Evolutionary conservation across 345 rosid species (phyloP), one percentile per base, ranked within the genome.

Genomic region (Gossypioides kirkii): DNA sequence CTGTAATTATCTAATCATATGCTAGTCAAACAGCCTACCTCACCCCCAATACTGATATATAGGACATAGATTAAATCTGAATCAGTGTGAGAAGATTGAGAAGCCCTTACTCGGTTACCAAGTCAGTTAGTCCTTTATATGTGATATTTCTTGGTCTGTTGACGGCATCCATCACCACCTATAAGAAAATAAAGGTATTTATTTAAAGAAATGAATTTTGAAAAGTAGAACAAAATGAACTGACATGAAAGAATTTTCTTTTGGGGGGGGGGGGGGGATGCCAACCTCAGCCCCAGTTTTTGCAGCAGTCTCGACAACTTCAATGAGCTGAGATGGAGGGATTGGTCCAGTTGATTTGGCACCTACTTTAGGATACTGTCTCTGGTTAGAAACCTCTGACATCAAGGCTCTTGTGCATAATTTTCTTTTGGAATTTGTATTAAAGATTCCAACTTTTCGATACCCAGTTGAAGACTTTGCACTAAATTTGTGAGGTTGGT

Each of bases 161-260:
- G 41, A 94, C 97, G 74, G 97, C 97, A 72, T 88, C 93, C 97
- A 91, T 89, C 38, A 91, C 95, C 45, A 91, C 95, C 98, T 91
- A 74, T 10, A 80, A 65, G 20, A 52, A 53, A 43, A 61, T 4
- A 69, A 22, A 32, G 11, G 14, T 4, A 53, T 53, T 53, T 53
- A 8, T 53, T 38, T 0, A 26, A n/a, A 68, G 16, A 17, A 53
- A 53, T 0, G 23, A 70, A 6, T 17, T 28, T 70, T 53, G 66
- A 5, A 72, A 46, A 3, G 17, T 64, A 62, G 23, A 22, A 11
- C 17, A 61, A 54, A n/a, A 45, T 9, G 18, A 32, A 32, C 38
- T 32, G 38, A 7, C 38, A 32, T 32, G 5, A 32, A 32, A 32
- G 38, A 32, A 32, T 32, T 5, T 32, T 7, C 7, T 32, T 32